Evolutionary conservation across 2,329 filamentous ascomycete genomes (phyloP), one percentile per base, ranked within the genome.

Genomic region (Pseudogymnoascus sp.): DNA sequence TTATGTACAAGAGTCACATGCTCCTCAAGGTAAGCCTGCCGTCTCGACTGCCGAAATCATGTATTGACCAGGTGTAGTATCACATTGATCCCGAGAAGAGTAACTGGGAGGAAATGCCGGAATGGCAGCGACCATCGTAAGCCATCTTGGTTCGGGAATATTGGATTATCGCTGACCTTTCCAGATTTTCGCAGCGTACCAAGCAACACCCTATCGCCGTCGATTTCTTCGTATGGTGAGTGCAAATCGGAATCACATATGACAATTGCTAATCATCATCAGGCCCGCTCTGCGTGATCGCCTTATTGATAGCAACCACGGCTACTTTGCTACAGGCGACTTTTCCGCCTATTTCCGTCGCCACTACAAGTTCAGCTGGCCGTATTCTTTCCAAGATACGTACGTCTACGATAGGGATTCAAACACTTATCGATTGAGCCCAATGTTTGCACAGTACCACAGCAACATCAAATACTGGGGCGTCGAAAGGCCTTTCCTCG

Each of bases 101-200:
- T 4, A 64, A 64, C 30, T 39, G 64, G 43, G 63, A 65, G n/a
- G 54, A 61, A 12, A 63, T 66, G 43, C 63, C 65, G 1, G 41
- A 54, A 22, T 66, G 65, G 65, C 65, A 66, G 47, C 60, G 65
- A 50, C 65, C 65, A 20, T 58, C 63, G 64, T 65, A 61, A 47
- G 61, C 7, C 36, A 39, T 12, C 11, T 11, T 28, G 39, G 2
- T n/a, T 20, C 12, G 9, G 28, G 28, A 4, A 50, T 8, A n/a
- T 50, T 50, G 9, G 9, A 18, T 12, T 54, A 5, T 12, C 9
- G 25, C 22, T 38, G 12, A 38, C 36, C 20, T 30, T 43, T 14
- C 35, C n/a, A 65, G 64, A 14, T 20, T 37, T 28, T 61, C 60
- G 2, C 65, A 66, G n/a, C 57, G 60, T 25, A 61, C 59, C 12